A percentile compares a stretch with the other conserved stretches of the same genome.
Conservation (phyloP, 306 rosid genomes). For the Rosa multiflora region DNA sequence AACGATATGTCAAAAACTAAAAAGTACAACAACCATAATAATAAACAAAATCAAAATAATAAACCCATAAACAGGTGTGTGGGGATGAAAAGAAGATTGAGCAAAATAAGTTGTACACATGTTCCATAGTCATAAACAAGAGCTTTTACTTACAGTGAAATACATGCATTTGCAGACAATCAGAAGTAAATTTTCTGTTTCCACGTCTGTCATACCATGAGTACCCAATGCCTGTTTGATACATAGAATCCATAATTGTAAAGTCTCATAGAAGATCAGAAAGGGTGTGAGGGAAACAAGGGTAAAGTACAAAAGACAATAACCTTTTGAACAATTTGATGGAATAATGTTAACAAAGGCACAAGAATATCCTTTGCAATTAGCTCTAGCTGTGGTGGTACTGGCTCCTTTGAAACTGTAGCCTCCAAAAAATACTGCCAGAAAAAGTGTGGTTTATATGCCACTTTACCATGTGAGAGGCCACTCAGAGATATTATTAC, state of each 20-base stretch:
- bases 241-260: constrained; percentile 29
- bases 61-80: neutral
- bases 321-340: constrained; percentile 66
- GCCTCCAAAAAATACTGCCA: constrained; percentile 84
- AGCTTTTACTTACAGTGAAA: constrained; percentile 65
- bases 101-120: neutral
- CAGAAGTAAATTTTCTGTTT: constrained; percentile 62
- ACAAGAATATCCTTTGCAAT: constrained; percentile 63
- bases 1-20: constrained; percentile 22
- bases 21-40: neutral
- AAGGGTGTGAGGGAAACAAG: neutral
- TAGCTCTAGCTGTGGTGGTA: constrained; percentile 75
- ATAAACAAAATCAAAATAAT: neutral
- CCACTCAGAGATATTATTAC: neutral
- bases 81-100: neutral
- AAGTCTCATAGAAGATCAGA: constrained; percentile 5
- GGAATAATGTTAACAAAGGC: constrained; percentile 65
- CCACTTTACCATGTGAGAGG: constrained; percentile 26
- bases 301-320: neutral
- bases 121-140: constrained; percentile 12
- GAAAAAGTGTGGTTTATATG: constrained; percentile 16
- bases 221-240: constrained; percentile 55
- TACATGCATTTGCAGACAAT: constrained; percentile 76
- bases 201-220: constrained; percentile 33
- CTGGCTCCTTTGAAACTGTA: constrained; percentile 74